These are phyloP conservation scores for Adansonia rubrostipa DNA, from an alignment of 441 rosid species.

Conservation along the genomic window DNA sequence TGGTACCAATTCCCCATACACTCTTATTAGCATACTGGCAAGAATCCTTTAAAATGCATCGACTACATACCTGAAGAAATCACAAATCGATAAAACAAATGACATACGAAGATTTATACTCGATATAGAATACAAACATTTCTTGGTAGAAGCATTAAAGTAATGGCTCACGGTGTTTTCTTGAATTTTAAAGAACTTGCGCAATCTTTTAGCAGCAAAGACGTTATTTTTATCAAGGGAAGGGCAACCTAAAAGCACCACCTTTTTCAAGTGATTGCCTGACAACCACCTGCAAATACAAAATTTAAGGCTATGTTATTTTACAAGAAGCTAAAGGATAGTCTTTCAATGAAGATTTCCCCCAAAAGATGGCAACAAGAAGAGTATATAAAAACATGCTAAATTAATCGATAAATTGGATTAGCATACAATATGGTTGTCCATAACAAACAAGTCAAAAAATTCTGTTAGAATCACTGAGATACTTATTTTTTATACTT, in stretches of 20 bases:
- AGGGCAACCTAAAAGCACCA: conserved; percentile 78
- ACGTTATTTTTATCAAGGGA: conserved; percentile 49
- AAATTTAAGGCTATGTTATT: conserved; percentile 22
- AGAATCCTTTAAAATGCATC: conserved; percentile 59
- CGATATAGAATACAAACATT: neutral
- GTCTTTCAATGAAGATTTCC: neutral
- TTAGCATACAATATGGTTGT: neutral
- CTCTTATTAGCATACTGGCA: conserved; percentile 67
- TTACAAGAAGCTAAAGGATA: conserved; percentile 6
- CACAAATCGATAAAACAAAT: neutral
- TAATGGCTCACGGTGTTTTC: conserved; percentile 62
- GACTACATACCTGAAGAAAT: conserved; percentile 62
- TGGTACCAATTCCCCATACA: conserved; percentile 45
- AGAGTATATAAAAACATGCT: neutral
- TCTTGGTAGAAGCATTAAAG: conserved; percentile 10
- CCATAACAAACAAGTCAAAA: conserved; percentile 1
- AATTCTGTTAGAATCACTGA: neutral
- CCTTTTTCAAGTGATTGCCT: conserved; percentile 67
- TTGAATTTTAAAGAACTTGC: conserved; percentile 59
- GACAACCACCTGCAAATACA: conserved; percentile 71
- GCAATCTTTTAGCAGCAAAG: conserved; percentile 71
- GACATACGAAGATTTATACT: neutral
- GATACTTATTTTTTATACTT: neutral
- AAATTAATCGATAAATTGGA: neutral
- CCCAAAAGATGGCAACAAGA: neutral